A percentile compares a stretch with the other conserved stretches of the same genome.
phyloP scores from a whole-genome alignment of 2,329 filamentous ascomycete species.

The Scedosporium dehoogii region DNA sequence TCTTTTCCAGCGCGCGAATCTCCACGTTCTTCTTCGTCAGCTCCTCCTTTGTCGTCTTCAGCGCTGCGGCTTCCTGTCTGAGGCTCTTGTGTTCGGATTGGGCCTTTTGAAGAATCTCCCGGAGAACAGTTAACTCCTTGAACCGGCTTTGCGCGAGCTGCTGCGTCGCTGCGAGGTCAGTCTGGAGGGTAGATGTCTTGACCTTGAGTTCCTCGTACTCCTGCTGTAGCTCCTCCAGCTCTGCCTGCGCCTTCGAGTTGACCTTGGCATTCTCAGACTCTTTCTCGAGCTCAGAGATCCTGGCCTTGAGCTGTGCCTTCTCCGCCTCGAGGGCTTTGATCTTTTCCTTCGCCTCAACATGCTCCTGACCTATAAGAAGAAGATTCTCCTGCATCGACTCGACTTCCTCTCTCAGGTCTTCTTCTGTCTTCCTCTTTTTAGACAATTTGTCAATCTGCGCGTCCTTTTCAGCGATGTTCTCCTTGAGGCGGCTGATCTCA shows the following conservation, averaged over 20 bases:
- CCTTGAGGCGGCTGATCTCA: constrained; percentile 40
- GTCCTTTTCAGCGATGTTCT: constrained; percentile 55
- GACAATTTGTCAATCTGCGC: constrained; percentile 62
- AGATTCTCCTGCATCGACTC: constrained; percentile 74
- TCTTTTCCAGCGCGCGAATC: constrained; percentile 66
- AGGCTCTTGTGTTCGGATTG: constrained; percentile 78
- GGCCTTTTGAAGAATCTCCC: constrained; percentile 70
- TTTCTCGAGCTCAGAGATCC: constrained; percentile 39
- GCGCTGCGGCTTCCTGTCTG: constrained; percentile 62
- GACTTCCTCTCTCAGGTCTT: constrained; percentile 75
- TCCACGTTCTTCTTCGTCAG: constrained; percentile 49
- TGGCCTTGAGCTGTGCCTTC: constrained; percentile 62
- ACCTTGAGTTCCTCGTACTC: constrained; percentile 60
- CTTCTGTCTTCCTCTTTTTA: constrained; percentile 63
- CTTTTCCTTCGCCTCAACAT: constrained; percentile 72
- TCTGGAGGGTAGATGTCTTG: constrained; percentile 61
- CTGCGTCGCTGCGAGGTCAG: constrained; percentile 76
- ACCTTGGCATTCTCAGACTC: constrained; percentile 27
- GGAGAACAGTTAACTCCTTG: constrained; percentile 75
- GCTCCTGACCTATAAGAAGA: constrained; percentile 67
- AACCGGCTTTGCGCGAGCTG: constrained; percentile 79
- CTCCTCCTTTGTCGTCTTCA: constrained; percentile 69
- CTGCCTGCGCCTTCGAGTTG: constrained; percentile 45
- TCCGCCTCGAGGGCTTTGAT: constrained; percentile 61
- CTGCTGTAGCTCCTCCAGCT: constrained; percentile 44